A percentile compares a stretch with the other conserved stretches of the same genome.
These are phyloP conservation scores for Trichodelitschia bisporula DNA, from an alignment of 495 filamentous ascomycete species.

Conservation along the genomic window DNA sequence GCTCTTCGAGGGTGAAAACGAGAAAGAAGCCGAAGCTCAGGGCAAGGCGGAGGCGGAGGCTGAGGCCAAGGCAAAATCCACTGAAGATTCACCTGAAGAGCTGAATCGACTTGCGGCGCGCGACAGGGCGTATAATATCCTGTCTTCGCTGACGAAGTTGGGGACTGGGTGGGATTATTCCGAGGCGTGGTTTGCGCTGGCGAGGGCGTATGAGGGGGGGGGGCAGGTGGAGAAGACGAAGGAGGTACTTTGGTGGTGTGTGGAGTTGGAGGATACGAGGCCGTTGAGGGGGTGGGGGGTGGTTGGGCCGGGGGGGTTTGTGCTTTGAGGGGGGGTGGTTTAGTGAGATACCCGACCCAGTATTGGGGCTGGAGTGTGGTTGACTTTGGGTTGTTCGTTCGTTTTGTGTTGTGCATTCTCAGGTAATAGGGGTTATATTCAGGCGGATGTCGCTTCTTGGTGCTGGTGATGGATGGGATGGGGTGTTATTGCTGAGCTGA, in stretches of 20 bases:
- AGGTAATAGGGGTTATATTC: no score
- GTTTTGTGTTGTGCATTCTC: no score
- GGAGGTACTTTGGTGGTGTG: slow-evolving; percentile 49
- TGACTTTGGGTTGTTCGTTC: slow-evolving; percentile 1
- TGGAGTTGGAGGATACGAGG: slow-evolving; percentile 43
- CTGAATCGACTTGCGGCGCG: slow-evolving; percentile 59
- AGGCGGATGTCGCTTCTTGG: no score
- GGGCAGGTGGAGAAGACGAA: slow-evolving; percentile 68
- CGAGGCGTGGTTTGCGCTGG: slow-evolving; percentile 85
- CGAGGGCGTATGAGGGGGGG: slow-evolving; percentile 61
- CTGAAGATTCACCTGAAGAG: slow-evolving; percentile 33
- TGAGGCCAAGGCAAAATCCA: no score
- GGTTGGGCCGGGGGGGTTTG: slow-evolving; percentile 30
- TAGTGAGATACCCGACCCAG: no score
- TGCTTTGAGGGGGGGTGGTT: no score
- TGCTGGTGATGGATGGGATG: no score
- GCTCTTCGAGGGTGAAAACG: no score
- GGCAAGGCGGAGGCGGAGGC: slow-evolving; percentile 1
- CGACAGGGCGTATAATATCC: slow-evolving; percentile 63
- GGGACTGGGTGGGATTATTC: slow-evolving; percentile 77
- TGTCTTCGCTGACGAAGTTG: slow-evolving; percentile 57
- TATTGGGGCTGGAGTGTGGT: background rate
- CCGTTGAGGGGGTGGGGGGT: slow-evolving; percentile 34
- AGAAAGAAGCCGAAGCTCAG: background rate
- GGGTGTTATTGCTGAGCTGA: no score